Conservation (phyloP, 106 monocot species). For the Dactylorhiza incarnata region DNA sequence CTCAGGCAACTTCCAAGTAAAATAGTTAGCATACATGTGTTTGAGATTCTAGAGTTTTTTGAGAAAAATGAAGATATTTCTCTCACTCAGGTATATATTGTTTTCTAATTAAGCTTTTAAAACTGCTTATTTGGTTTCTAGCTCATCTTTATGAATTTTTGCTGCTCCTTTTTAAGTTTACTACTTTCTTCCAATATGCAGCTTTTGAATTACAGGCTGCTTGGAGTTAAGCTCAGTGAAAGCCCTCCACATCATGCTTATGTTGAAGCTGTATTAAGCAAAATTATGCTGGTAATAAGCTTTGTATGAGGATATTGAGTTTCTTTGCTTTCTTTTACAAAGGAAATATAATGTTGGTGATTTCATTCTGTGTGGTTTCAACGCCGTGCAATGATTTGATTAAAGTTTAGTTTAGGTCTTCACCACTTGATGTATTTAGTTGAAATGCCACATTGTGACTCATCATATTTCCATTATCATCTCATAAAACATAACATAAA, state of each 20-base stretch:
- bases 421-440: not conserved
- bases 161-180: not conserved
- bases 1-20: conserved; percentile 30
- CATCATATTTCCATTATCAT: not conserved
- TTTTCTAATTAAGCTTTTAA: not conserved
- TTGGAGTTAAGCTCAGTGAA: conserved; percentile 21
- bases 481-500: not conserved
- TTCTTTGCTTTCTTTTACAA: not conserved
- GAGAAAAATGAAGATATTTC: conserved; percentile 21
- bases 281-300: conserved; percentile 15
- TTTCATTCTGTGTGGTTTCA: too few species aligned
- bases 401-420: not conserved
- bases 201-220: conserved; percentile 32
- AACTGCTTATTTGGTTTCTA: conserved; percentile 1
- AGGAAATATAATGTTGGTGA: not conserved
- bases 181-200: conserved; percentile 13
- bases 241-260: conserved; percentile 11
- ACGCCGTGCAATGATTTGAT: too few species aligned
- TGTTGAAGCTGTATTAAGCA: conserved; percentile 7
- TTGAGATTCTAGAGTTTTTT: conserved; percentile 20
- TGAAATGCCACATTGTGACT: not conserved
- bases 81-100: conserved; percentile 16
- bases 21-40: conserved; percentile 15
- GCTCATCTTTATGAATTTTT: not conserved
- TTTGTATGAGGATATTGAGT: not conserved